Base-by-base conservation (phyloP, 164 flowering plant genomes). In the Nelumbo lutea region DNA sequence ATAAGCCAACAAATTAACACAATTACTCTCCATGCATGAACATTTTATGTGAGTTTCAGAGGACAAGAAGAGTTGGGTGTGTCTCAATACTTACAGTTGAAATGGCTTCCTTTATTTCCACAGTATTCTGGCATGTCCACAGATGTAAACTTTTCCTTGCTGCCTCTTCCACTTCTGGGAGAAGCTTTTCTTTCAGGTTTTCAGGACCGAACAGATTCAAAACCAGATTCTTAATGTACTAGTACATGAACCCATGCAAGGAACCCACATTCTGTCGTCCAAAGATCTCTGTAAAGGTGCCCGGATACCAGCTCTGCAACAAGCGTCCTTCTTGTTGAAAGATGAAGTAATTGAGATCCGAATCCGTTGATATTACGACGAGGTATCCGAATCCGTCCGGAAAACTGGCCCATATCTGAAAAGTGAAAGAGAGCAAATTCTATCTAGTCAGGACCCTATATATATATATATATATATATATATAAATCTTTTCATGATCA, bases 271-370 rank as follows among this genome's bases (percentile, higher is more conserved):
- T 77, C 68, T 76, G 76, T 27, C 61, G 52, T 44, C 79, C 79
- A 44, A 75, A 63, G 56, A 81, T 80, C 60, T 70, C 77, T 0
- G 78, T 71, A 53, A 81, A 78, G 56, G 79, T 78, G 42, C 76
- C 83, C 1, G 82, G 76, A 40, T 82, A 82, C 80, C 79, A 82
- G 62, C 77, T 72, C 65, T 82, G 74, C 53, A 82, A 79, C 42
- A 75, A 59, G n/a, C 44, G 40, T 1, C 80, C 82, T 75, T 82
- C 84, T 68, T 82, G 79, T 66, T 82, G 84, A 64, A 79, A 79
- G 65, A 82, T 61, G 42, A 72, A 73, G 9, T 77, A 62, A n/a
- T 75, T 82, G 69, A 82, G 59, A 46, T 82, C 84, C 1, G 80
- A 67, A 68, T 82, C 82, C 27, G 81, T 73, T 5, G 84, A 82